Base-by-base conservation (phyloP, 2,329 filamentous ascomycete species). In the Fusarium sp. region DNA sequence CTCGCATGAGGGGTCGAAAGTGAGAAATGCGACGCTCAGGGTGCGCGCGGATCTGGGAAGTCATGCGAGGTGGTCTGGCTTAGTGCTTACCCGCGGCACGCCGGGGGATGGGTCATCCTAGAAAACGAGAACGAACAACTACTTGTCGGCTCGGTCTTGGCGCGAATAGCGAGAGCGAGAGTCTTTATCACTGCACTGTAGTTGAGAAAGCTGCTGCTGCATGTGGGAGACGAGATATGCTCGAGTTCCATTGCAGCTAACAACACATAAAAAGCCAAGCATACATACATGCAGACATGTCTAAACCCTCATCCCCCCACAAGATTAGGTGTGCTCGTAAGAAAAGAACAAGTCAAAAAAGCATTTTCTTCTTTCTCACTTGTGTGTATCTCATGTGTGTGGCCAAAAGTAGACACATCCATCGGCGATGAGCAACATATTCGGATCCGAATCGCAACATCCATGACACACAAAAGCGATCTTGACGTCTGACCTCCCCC, bases 11-110 rank as follows among this genome's bases (percentile, higher is more conserved):
- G 25, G 35, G 23, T 58, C 35, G 54, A 35, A n/a, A 39, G 66
- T 73, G 54, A 37, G 56, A 30, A 54, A 73, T 70, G 70, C 43
- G 56, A 70, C 70, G 50, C 66, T 68, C 56, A 58, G 41, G 48
- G 69, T 72, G 7, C 43, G 41, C 39, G 64, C 60, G 70, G 70
- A 57, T 58, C 57, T 59, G 57, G 34, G 37, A 52, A 18, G 37
- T 39, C 23, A 45, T 66, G 57, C 57, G 57, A 41, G 34, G 57
- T 23, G 23, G 67, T 27, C 25, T 56, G 37, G 37, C 35, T 67
- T 73, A 74, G 71, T 73, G 71, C 71, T 73, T 73, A 73, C 70
- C 43, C 25, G 10, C 45, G 5, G 5, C 30, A 10, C 45, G 6
- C 10, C 41, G 25, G 45, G 48, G 43, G 14, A 25, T 18, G 43